phyloP scores from a whole-genome alignment of 2,329 filamentous ascomycete genomes.

The Colletotrichum abscissum region DNA sequence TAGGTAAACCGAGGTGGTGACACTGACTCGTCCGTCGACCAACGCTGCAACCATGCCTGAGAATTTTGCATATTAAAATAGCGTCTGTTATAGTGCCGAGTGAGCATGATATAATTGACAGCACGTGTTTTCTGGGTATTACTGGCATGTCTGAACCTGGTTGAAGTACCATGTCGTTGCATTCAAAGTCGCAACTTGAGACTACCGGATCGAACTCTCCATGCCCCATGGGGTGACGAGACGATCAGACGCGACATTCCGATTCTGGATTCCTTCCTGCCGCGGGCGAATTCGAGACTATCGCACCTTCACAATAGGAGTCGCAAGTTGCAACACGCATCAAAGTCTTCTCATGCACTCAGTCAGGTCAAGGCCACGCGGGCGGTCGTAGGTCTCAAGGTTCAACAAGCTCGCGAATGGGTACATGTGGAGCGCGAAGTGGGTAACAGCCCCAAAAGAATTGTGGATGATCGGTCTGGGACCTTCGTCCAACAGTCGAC shows the following conservation, averaged over 20 bases:
- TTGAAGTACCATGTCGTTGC: neutral
- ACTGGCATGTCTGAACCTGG: slow-evolving; percentile 5
- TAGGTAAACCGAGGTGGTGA: neutral
- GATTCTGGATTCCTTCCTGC: neutral
- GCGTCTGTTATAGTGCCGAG: neutral
- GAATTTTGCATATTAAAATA: slow-evolving; percentile 24
- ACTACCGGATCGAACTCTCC: slow-evolving; percentile 1
- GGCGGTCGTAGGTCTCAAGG: neutral
- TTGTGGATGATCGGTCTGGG: neutral
- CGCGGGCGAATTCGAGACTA: neutral
- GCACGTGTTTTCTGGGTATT: slow-evolving; percentile 13
- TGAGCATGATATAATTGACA: neutral
- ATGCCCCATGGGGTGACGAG: neutral
- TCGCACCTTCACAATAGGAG: neutral
- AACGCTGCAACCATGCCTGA: slow-evolving; percentile 19
- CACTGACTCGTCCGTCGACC: slow-evolving; percentile 20
- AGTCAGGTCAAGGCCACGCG: too few species aligned
- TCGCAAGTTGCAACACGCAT: neutral
- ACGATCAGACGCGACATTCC: neutral
- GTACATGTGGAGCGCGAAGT: neutral
- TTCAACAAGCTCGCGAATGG: neutral
- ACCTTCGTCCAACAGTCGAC: neutral
- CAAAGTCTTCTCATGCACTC: neutral
- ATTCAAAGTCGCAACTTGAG: neutral
- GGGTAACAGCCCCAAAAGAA: neutral